phyloP scores from a whole-genome alignment of 116 monocot genomes.

The Posidonia oceanica region DNA sequence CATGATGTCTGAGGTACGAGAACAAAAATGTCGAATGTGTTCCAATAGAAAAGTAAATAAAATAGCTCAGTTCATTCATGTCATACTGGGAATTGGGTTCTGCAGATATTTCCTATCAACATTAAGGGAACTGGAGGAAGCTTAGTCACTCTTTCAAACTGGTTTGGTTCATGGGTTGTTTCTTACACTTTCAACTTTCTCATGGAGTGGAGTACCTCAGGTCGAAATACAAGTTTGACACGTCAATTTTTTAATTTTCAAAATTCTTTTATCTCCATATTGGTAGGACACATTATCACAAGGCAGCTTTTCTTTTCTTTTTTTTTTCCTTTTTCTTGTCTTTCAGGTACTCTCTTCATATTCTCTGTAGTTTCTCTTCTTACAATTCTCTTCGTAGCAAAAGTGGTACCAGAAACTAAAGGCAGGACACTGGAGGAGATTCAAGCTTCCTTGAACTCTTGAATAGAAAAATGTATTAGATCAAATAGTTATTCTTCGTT shows the following conservation, averaged over 20 bases:
- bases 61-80: too few relatives aligned
- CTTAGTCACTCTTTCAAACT: constrained; percentile 41
- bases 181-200: constrained; percentile 61
- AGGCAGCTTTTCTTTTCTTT: too few relatives aligned
- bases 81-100: constrained; percentile 1
- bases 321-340: background rate
- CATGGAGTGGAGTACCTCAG: constrained; percentile 54
- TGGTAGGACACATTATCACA: too few relatives aligned
- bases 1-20: constrained; percentile 74
- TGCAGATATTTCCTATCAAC: constrained; percentile 60
- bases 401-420: constrained; percentile 61
- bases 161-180: constrained; percentile 54
- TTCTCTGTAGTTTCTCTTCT: constrained; percentile 25
- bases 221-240: constrained; percentile 11
- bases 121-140: constrained; percentile 68
- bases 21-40: background rate
- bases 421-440: constrained; percentile 57
- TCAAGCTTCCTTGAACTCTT: constrained; percentile 16
- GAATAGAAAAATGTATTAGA: background rate
- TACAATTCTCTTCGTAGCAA: constrained; percentile 35
- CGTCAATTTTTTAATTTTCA: background rate
- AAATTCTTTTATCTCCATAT: background rate
- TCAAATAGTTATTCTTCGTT: too few relatives aligned
- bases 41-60: background rate
- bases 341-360: constrained; percentile 61